Percentiles rank a stretch among this genome's conserved stretches.
These are phyloP conservation scores for Fomitopsis serialis DNA, from an alignment of 768 basidiomycete species.

Conservation along the genomic window DNA sequence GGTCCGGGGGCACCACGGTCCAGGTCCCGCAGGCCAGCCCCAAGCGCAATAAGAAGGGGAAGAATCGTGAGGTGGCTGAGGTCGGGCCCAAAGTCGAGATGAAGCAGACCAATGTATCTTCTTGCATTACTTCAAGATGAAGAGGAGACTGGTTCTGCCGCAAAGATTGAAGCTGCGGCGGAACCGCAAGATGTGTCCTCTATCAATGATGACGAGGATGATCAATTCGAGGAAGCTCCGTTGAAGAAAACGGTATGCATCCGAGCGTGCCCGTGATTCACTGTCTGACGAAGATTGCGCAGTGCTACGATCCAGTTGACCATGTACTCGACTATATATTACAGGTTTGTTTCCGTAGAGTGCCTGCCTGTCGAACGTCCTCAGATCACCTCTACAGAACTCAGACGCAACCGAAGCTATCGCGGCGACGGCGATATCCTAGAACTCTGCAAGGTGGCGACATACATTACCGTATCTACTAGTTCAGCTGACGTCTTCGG, in stretches of 20 bases:
- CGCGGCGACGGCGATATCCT: constrained; percentile 8
- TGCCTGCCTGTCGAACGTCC: not conserved
- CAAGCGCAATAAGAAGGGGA: not conserved
- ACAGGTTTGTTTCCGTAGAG: not conserved
- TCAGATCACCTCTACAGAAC: not conserved
- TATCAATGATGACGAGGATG: not conserved
- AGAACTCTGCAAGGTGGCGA: constrained; percentile 6
- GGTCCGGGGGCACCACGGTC: not conserved
- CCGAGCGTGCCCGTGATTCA: not conserved
- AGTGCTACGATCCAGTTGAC: constrained; percentile 1
- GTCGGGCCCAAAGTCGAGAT: not conserved
- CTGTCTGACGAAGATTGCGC: not conserved
- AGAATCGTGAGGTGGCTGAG: not conserved
- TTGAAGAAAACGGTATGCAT: not conserved
- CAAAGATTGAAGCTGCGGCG: not conserved
- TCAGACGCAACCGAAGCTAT: constrained; percentile 10
- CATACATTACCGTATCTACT: too few species aligned
- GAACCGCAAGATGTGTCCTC: not conserved
- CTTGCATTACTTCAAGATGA: constrained; percentile 8
- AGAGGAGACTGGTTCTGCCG: not conserved
- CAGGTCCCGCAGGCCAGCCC: not conserved
- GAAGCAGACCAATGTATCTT: constrained; percentile 6
- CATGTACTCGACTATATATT: constrained; percentile 1
- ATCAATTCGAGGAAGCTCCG: not conserved
- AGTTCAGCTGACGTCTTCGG: not conserved